Percentiles rank a stretch among this genome's conserved stretches.
Evolutionary conservation across 2,329 filamentous ascomycete species (phyloP).

Genomic region (Phialophora chinensis): DNA sequence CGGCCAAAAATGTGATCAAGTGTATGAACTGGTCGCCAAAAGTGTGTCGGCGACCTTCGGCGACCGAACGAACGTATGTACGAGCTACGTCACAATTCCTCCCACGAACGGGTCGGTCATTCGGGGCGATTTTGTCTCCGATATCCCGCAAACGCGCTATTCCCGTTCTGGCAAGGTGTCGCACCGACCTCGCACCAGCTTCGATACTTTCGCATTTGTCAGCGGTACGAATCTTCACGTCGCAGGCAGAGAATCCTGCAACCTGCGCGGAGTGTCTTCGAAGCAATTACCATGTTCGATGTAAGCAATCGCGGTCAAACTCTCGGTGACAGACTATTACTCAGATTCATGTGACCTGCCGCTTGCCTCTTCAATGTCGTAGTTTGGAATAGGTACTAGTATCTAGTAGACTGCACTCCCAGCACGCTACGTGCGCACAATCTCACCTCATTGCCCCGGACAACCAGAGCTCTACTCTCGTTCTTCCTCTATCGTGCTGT

Average conservation of each 20-base stretch:
- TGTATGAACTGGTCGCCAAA: background rate
- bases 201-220: background rate
- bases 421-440: background rate
- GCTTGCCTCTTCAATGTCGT: background rate
- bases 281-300: slow-evolving; percentile 1
- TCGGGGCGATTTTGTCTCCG: background rate
- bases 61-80: too few relatives aligned
- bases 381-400: background rate
- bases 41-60: background rate
- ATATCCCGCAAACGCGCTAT: background rate
- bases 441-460: background rate
- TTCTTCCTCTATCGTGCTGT: background rate
- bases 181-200: background rate
- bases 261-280: background rate
- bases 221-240: background rate
- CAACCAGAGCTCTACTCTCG: background rate
- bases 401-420: background rate
- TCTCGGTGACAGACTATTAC: background rate
- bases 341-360: background rate
- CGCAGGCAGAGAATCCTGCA: background rate
- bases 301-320: background rate
- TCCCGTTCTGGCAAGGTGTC: background rate
- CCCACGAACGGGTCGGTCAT: too few relatives aligned
- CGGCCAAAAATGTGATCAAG: background rate
- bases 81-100: too few relatives aligned